Evolutionary conservation across 1,284 basidiomycete species (phyloP).

Genomic region (Chiua sp.): DNA sequence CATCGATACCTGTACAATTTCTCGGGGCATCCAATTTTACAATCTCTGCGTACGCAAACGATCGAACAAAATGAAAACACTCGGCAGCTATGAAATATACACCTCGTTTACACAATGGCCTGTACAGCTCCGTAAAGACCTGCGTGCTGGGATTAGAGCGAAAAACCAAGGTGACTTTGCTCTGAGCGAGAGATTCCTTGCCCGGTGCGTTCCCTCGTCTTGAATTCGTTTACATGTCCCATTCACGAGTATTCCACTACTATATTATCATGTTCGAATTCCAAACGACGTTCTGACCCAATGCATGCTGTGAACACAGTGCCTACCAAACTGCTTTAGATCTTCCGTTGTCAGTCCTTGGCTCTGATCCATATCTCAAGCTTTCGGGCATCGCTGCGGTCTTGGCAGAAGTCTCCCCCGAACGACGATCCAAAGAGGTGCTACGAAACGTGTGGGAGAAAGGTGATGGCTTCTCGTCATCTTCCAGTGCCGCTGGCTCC

Average conservation of each 20-base stretch:
- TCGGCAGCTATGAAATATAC: slow-evolving; percentile 68
- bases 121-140: slow-evolving; percentile 60
- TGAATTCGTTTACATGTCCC: too few species aligned
- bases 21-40: not conserved
- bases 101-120: slow-evolving; percentile 64
- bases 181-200: slow-evolving; percentile 59
- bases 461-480: slow-evolving; percentile 9
- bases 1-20: not conserved
- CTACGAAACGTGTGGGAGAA: slow-evolving; percentile 50
- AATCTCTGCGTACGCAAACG: not conserved
- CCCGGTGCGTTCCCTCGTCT: slow-evolving; percentile 48
- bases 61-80: not conserved
- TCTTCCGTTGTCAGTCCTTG: slow-evolving; percentile 55
- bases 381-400: slow-evolving; percentile 71
- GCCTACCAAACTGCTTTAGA: slow-evolving; percentile 63
- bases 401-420: slow-evolving; percentile 66
- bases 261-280: not conserved
- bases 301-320: slow-evolving; percentile 41
- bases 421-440: slow-evolving; percentile 56
- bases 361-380: slow-evolving; percentile 64
- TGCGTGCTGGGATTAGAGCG: slow-evolving; percentile 68
- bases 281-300: not conserved
- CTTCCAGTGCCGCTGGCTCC: not conserved
- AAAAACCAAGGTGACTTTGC: slow-evolving; percentile 64
- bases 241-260: not conserved